Base-by-base conservation (phyloP, 1,284 basidiomycete species). In the Lentinula novae-zelandiae region DNA sequence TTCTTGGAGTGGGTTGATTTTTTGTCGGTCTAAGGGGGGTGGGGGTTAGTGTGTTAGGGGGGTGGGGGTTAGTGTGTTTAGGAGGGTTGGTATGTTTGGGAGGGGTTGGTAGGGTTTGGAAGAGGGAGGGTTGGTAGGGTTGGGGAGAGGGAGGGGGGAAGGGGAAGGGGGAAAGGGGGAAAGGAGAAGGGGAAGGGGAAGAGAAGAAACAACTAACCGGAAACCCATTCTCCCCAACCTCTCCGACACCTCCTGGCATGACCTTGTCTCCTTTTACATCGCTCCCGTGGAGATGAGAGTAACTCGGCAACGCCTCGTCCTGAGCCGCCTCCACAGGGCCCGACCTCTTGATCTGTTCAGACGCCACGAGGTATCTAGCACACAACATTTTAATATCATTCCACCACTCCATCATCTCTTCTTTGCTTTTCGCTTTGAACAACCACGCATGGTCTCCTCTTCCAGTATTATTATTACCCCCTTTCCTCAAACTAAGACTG, bases 381-480 rank as follows among this genome's bases (percentile, higher is more conserved):
- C 93, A 96, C 61, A 99, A 82, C 94, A 98, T 97, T 68, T 95
- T 82, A 60, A 97, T 82, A 74, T 98, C 97, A 75, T 98, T 98
- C 96, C 97, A 99, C 92, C 97, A 98, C 77, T 98, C 96, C 94
- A 98, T 96, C 93, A 98, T 95, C 71, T 98, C 96, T 67, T 98
- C 96, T 70, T 93, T 87, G 66, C 86, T 90, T 65, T 96, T 82
- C 50, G 92, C 86, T 57, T 95, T 86, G 84, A 99, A 98, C 52
- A 89, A 94, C 87, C 93, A 98, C 27, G 93, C 93, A 68, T 87
- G 84, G 63, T 82, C 76, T 61, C 80, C 69, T 51, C 81, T 73
- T 58, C 75, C 27, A 39, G 27, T 9, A n/a, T n/a, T n/a, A n/a
- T n/a, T n/a, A n/a, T n/a, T n/a, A 12, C 49, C 33, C 38, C 17